Evolutionary conservation across 805 yeast species (phyloP), one percentile per base, ranked within the genome.

Genomic region (Saccharomyces kudriavzevii): DNA sequence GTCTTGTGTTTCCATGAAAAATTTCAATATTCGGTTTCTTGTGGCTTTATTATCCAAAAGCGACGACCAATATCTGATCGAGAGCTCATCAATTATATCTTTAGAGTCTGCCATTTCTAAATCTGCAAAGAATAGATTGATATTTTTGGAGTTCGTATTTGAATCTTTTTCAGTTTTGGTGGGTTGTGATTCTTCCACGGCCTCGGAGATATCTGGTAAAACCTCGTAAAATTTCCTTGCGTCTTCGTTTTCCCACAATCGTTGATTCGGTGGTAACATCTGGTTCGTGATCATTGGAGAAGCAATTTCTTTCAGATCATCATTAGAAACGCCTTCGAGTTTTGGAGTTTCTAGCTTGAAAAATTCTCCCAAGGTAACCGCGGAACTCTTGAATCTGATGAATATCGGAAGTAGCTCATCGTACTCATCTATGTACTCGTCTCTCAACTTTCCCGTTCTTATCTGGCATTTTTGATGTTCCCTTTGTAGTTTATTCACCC

Each of bases 41-140:
- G 95, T 82, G 0, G 94, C 90, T 65, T 85, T 88, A 62, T 87
- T 87, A 63, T 84, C 79, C 25, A 89, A 68, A 8, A 68, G 69
- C n/a, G 68, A 58, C 3, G 56, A 51, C 79, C 85, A 79, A 65
- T 79, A 84, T 8, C 72, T 74, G 14, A 64, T 55, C 0, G 77
- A 78, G 4, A 78, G 66, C 3, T 70, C 67, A 54, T 83, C 86
- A 20, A 84, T 69, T 20, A 77, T 83, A 48, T 75, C 72, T 8
- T 74, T 79, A 1, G 78, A 71, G 3, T 69, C 63, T 0, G 77
- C 77, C 4, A 63, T 62, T 51, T 78, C 79, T 43, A 82, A 67
- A 5, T 68, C 70, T 0, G 59, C 60, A 47, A 82, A 66, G 54
- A 83, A 78, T 0, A 66, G 70, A 46, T 68, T 72, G 56, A 81